phyloP scores from a whole-genome alignment of 257 asterid species.

The Rehmannia glutinosa region DNA sequence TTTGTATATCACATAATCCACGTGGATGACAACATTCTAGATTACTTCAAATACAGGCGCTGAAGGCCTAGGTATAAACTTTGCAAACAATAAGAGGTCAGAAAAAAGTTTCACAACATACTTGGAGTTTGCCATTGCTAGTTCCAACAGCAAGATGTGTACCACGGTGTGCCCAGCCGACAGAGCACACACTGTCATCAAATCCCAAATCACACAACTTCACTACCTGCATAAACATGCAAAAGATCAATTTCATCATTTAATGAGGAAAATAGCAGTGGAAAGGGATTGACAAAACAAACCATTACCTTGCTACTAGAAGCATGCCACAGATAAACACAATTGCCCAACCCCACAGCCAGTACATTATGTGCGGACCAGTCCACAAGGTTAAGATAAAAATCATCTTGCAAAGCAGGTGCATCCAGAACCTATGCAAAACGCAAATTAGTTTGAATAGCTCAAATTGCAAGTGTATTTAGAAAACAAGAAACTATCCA shows the following conservation, averaged over 20 bases:
- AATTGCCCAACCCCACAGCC: slow-evolving; percentile 89
- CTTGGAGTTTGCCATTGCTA: slow-evolving; percentile 91
- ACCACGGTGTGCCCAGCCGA: slow-evolving; percentile 92
- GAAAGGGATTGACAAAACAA: not conserved
- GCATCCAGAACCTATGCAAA: slow-evolving; percentile 81
- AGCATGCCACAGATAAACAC: slow-evolving; percentile 94
- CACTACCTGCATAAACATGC: slow-evolving; percentile 57
- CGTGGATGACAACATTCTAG: not conserved
- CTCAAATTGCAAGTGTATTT: not conserved
- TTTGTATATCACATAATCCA: not conserved
- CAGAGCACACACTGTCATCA: slow-evolving; percentile 85
- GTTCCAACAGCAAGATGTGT: slow-evolving; percentile 96
- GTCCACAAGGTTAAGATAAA: slow-evolving; percentile 91
- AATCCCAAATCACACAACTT: slow-evolving; percentile 85
- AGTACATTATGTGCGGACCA: slow-evolving; percentile 90
- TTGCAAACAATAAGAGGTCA: not conserved
- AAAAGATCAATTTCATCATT: not conserved
- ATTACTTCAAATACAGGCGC: not conserved
- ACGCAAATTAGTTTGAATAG: not conserved
- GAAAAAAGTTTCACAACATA: slow-evolving; percentile 10
- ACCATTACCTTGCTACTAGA: slow-evolving; percentile 83
- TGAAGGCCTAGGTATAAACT: not conserved
- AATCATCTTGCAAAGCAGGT: slow-evolving; percentile 93
- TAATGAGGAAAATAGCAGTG: not conserved
- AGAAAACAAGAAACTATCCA: not conserved